Evolutionary conservation across 768 basidiomycete genomes (phyloP), one percentile per base, ranked within the genome.

Genomic region (Artomyces pyxidatus): DNA sequence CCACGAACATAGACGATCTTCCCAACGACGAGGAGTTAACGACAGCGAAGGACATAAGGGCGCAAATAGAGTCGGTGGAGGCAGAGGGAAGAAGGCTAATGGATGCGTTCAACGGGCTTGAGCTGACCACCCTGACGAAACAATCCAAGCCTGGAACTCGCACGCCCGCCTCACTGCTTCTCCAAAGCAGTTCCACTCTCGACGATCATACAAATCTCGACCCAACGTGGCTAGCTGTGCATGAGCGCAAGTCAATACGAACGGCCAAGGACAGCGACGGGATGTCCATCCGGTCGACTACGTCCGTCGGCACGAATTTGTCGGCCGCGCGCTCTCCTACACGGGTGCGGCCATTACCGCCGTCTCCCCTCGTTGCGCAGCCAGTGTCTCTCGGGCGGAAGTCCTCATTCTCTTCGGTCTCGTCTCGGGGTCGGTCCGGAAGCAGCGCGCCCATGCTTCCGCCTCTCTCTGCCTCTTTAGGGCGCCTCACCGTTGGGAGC

Each of bases 81-180:
- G 79, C 80, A 27, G 87, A 90, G 60, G 79, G 76, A 6, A 73
- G 74, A 52, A 71, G 83, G 42, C 64, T 89, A 40, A 74, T 88
- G 65, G 87, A 89, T 59, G 85, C 86, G 3, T 89, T 89, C 63
- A 85, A 78, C 56, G 85, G 87, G 8, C 69, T 89, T 32, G 87
- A 89, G 62, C 69, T 89, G 49, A 83, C 74, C 28, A 77, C 81
- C 19, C 65, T 88, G 42, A 79, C 81, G 9, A 73, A 73, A 12
- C 61, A 71, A 26, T 66, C 70, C 64, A 1, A 67, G 61, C 41
- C 37, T 51, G 19, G 56, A 59, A 27, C 55, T 61, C 21, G 49
- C 54, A 12, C 55, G 52, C 27, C 59, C 55, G 41, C 56, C 51
- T 8, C 57, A 47, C 19, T 49, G 51, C 37, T 55, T 46, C 22